phyloP scores from a whole-genome alignment of 257 asterid species.

The Solanum chmielewskii region DNA sequence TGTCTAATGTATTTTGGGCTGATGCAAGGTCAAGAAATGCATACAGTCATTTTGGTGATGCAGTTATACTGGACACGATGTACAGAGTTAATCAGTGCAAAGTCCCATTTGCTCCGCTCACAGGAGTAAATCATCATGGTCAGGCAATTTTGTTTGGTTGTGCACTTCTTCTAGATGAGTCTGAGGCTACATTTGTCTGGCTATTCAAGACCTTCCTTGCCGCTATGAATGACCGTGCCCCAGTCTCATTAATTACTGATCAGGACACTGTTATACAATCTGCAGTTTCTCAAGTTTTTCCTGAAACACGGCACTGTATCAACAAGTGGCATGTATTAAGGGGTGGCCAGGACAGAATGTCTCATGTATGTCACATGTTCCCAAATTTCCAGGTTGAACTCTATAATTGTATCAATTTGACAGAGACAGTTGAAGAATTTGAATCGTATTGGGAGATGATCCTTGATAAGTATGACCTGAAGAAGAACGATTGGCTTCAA shows the following conservation, averaged over 20 bases:
- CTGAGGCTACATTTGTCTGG: conserved; percentile 80
- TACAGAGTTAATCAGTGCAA: conserved; percentile 46
- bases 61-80: conserved; percentile 59
- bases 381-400: conserved; percentile 73
- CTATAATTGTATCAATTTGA: conserved; percentile 66
- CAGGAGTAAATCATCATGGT: conserved; percentile 94
- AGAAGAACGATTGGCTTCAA: conserved; percentile 79
- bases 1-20: conserved; percentile 91
- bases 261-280: conserved; percentile 46
- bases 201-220: conserved; percentile 76
- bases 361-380: conserved; percentile 44
- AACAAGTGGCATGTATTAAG: conserved; percentile 73
- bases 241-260: conserved; percentile 65
- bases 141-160: conserved; percentile 77
- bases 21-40: conserved; percentile 88
- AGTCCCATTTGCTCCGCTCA: conserved; percentile 82
- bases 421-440: conserved; percentile 81
- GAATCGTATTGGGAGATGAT: conserved; percentile 64
- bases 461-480: conserved; percentile 63
- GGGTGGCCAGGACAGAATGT: conserved; percentile 77
- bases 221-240: conserved; percentile 62
- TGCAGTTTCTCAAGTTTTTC: conserved; percentile 66
- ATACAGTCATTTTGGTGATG: conserved; percentile 76
- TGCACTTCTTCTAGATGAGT: conserved; percentile 76
- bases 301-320: conserved; percentile 54